Conservation (phyloP, 129 eudicot genomes). For the Silybum marianum region DNA sequence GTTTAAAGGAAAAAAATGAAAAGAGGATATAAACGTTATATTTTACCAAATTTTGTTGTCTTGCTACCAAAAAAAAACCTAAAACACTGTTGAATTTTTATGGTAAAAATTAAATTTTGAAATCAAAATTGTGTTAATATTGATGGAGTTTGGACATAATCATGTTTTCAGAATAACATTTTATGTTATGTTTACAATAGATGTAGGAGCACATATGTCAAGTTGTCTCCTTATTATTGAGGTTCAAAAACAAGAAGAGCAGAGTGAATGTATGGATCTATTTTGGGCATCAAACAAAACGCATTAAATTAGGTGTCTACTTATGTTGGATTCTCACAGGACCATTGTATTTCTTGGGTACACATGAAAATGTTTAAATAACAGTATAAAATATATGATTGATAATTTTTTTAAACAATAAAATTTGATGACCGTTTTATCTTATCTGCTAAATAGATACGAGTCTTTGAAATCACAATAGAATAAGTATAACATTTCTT, state of each 20-base stretch:
- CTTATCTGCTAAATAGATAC: neutral
- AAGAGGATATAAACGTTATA: neutral
- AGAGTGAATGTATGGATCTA: conserved; percentile 24
- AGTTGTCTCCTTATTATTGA: conserved; percentile 32
- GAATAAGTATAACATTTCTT: neutral
- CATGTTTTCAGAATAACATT: conserved; percentile 3
- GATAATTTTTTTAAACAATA: neutral
- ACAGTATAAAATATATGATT: neutral
- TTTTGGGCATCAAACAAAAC: conserved; percentile 36
- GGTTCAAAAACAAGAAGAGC: conserved; percentile 11
- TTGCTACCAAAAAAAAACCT: neutral
- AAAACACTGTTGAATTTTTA: neutral
- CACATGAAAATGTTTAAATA: conserved; percentile 8
- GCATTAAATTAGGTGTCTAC: conserved; percentile 34
- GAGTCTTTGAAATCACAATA: neutral
- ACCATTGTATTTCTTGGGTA: conserved; percentile 9
- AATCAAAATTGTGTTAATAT: neutral
- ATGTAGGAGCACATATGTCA: conserved; percentile 38
- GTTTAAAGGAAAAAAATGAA: neutral
- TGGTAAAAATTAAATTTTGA: too few relatives aligned
- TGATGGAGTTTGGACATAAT: neutral
- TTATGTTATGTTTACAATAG: neutral
- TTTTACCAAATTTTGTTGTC: neutral
- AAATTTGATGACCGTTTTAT: neutral
- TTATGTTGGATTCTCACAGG: conserved; percentile 36